Evolutionary conservation across 2,329 filamentous ascomycete genomes (phyloP), one percentile per base, ranked within the genome.

Genomic region (Raffaelea arxii): DNA sequence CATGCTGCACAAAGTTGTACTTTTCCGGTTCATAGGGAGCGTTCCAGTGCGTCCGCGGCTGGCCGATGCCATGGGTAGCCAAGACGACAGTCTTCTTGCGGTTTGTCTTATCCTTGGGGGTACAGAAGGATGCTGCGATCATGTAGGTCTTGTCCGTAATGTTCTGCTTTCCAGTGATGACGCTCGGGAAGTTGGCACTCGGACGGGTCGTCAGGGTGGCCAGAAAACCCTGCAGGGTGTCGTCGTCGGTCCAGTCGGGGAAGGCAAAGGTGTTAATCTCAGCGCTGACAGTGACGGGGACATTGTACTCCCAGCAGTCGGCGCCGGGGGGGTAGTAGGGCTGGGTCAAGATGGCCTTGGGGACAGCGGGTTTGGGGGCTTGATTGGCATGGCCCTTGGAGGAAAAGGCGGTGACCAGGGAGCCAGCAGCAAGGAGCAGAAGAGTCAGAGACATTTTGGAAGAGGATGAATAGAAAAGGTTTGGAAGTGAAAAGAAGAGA

Each of bases 1-100:
- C 42, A 21, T 44, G 30, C 42, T 44, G 42, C 3, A 44, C 42
- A 44, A 44, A 44, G 42, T 44, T 44, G 30, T 44, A 44, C 6
- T 37, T 22, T 9, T 36, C 42, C 4, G 42, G 42, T 32, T 37
- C 30, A 12, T 44, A 44, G 16, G 30, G 30, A 3, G 42, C 4
- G 19, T 44, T 44, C 30, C 27, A 44, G 30, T 44, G 42, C 6
- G 7, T 37, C 30, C 42, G 42, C 3, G 30, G 24, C 21, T 10
- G 30, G 30, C 42, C 42, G 7, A 44, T 44, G 16, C 42, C 42
- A 21, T 44, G 42, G 18, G 42, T 44, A 1, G 42, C 42, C 6
- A 44, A 22, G 21, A 44, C 37, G 42, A 44, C 21, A 4, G 42
- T 36, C 18, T 37, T 35, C 42, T 44, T 44, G 19, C 42, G 27